Conservation (phyloP, 768 basidiomycete genomes). For the Xerocomus spinulosus region DNA sequence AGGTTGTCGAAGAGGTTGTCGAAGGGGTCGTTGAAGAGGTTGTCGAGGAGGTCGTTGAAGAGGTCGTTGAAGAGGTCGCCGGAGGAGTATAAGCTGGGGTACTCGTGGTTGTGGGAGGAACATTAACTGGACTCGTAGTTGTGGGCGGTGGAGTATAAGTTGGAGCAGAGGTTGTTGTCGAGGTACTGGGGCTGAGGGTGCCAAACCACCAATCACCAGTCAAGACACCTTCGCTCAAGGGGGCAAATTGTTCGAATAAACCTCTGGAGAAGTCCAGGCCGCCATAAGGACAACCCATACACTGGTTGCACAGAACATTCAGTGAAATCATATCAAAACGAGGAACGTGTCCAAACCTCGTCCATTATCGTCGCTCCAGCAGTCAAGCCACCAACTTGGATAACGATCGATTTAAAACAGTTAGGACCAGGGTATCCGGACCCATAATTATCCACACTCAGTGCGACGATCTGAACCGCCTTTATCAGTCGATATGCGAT, state of each 20-base stretch:
- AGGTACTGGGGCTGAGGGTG: conserved; percentile 31
- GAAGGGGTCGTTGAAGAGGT: conserved; percentile 15
- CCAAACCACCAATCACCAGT: conserved; percentile 58
- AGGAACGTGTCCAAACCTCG: conserved; percentile 38
- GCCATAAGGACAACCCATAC: conserved; percentile 58
- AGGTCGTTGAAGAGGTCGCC: conserved; percentile 27
- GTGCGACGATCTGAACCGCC: conserved; percentile 45
- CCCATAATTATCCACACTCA: conserved; percentile 53
- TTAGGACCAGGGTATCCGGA: conserved; percentile 57
- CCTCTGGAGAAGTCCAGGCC: conserved; percentile 67
- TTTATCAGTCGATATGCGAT: neutral
- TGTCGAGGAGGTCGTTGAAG: too few species aligned
- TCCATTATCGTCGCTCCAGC: conserved; percentile 58
- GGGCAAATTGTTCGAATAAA: conserved; percentile 61
- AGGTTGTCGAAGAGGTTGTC: conserved; percentile 16
- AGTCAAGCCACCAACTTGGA: conserved; percentile 58
- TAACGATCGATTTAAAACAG: conserved; percentile 59
- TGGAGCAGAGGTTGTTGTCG: conserved; percentile 18
- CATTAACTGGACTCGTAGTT: conserved; percentile 13
- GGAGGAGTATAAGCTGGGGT: conserved; percentile 14
- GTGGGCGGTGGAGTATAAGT: conserved; percentile 16
- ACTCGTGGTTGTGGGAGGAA: conserved; percentile 22
- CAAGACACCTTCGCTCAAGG: conserved; percentile 46
- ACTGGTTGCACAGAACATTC: conserved; percentile 34
- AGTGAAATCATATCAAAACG: neutral